Base-by-base conservation (phyloP, 371 early-diverging fungal species). In the Smittium culicis region DNA sequence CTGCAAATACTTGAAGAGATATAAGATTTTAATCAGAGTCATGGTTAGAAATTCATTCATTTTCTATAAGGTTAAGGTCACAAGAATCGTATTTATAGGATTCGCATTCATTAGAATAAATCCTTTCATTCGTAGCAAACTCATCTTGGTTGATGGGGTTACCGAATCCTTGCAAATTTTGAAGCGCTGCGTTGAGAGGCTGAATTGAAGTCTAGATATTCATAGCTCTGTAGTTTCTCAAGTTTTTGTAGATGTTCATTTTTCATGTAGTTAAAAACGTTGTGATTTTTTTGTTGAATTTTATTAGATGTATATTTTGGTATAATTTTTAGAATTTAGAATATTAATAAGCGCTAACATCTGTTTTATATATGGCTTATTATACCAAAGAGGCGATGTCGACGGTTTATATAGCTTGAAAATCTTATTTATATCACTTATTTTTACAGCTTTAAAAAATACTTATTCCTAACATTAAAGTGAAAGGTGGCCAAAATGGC, bases 331-430 rank as follows among this genome's bases (percentile, higher is more conserved):
- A 11, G 20, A 45, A 45, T 45, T 45, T 45, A 45, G 20, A 11
- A 45, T 45, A 11, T 45, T 45, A 11, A 11, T 45, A 45, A 45
- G 45, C 45, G 11, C 20, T 5, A 45, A 45, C 5, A 11, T 5
- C 45, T 5, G 45, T 20, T 45, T 45, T 45, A 45, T 45, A 45
- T 11, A 45, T 45, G 45, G 45, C 45, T 45, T 20, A 45, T 45
- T 45, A 11, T 45, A 45, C 20, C 45, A 45, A 20, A 20, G 11
- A 45, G 45, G 45, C 45, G 20, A 45, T 45, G 20, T 20, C 45
- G 45, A 45, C 45, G 45, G 45, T 45, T 45, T 45, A 45, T 45
- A 45, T 45, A n/a, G n/a, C n/a, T n/a, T n/a, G n/a, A n/a, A n/a
- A n/a, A 11, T 20, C 5, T 45, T 11, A 11, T 45, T 45, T 45